These are phyloP conservation scores for Phoma herbarum DNA, from an alignment of 2,329 filamentous ascomycete genomes.

Conservation along the genomic window DNA sequence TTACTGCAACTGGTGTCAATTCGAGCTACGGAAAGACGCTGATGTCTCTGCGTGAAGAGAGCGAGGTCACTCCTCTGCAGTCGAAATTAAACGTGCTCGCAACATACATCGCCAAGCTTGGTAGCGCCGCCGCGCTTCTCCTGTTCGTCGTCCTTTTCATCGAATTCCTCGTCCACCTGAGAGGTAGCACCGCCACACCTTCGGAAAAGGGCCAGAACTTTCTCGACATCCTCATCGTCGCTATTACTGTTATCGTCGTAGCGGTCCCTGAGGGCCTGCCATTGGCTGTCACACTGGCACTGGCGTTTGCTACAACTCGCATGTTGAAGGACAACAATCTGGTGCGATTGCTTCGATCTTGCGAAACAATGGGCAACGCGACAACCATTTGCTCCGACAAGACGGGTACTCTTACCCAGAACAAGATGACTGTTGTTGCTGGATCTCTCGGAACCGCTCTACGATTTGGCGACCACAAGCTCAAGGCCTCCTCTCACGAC, in stretches of 20 bases:
- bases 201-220: constrained; percentile 80
- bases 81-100: constrained; percentile 79
- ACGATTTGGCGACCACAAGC: constrained; percentile 61
- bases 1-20: constrained; percentile 76
- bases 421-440: constrained; percentile 70
- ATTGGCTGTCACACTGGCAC: constrained; percentile 72
- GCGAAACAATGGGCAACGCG: constrained; percentile 76
- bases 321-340: constrained; percentile 76
- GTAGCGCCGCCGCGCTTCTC: constrained; percentile 78
- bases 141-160: constrained; percentile 88
- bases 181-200: constrained; percentile 61
- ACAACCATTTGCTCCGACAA: constrained; percentile 79
- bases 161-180: constrained; percentile 78
- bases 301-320: constrained; percentile 72
- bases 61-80: constrained; percentile 80
- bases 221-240: constrained; percentile 69
- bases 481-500: constrained; percentile 31
- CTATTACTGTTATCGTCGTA: constrained; percentile 74
- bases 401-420: constrained; percentile 53
- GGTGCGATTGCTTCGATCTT: constrained; percentile 72
- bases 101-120: constrained; percentile 80
- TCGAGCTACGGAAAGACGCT: constrained; percentile 80
- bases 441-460: constrained; percentile 70
- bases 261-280: constrained; percentile 73
- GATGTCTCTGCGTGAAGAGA: constrained; percentile 79